These are phyloP conservation scores for Phytophthora sp. DNA, from an alignment of 352 stramenopile species.

Conservation along the genomic window DNA sequence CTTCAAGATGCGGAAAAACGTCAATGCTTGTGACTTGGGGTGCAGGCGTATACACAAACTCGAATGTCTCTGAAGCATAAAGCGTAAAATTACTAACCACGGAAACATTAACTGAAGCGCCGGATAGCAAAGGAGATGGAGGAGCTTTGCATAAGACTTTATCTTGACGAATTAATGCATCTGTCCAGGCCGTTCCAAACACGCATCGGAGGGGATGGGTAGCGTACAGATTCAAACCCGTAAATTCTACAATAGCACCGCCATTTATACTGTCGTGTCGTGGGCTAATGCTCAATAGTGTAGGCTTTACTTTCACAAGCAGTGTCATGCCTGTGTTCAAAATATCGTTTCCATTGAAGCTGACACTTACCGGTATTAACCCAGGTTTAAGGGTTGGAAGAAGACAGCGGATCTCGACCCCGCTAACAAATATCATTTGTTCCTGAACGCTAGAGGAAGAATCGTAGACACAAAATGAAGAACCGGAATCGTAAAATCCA, in stretches of 20 bases:
- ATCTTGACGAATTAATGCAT: constrained; percentile 20
- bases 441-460: neutral
- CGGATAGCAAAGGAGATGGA: constrained; percentile 2
- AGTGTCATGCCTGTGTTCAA: constrained; percentile 24
- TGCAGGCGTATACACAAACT: constrained; percentile 33
- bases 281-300: constrained; percentile 35
- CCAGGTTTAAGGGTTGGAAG: constrained; percentile 33
- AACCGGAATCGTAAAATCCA: constrained; percentile 34
- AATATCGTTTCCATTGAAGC: constrained; percentile 32
- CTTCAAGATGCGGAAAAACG: constrained; percentile 3
- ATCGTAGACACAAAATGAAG: constrained; percentile 38
- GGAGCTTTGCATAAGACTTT: constrained; percentile 40
- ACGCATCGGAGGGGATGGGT: constrained; percentile 35
- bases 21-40: constrained; percentile 34
- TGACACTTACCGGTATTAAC: constrained; percentile 27
- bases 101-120: constrained; percentile 32
- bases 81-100: constrained; percentile 9
- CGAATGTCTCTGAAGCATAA: constrained; percentile 38
- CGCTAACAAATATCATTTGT: constrained; percentile 21
- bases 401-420: constrained; percentile 29
- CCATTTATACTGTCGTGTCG: constrained; percentile 36
- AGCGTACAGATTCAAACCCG: constrained; percentile 39
- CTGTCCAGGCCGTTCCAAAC: constrained; percentile 32
- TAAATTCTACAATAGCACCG: constrained; percentile 38
- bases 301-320: constrained; percentile 25